These are phyloP conservation scores for Ettlia oleoabundans DNA, from an alignment of 139 green algal species.

Conservation along the genomic window DNA sequence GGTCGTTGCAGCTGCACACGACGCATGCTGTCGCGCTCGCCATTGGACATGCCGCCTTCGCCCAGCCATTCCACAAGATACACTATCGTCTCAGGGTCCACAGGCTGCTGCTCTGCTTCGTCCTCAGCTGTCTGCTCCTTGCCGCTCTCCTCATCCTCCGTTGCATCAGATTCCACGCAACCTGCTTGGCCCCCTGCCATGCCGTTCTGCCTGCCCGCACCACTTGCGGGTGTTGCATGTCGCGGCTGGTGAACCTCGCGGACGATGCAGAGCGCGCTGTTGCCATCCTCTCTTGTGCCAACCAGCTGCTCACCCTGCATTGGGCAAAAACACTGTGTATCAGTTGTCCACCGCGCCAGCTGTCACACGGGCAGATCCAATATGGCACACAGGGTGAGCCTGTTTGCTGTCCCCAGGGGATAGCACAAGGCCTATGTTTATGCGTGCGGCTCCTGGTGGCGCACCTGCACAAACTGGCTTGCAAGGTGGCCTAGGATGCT, in stretches of 20 bases:
- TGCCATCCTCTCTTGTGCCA: not conserved
- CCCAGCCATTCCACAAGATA: conserved; percentile 50
- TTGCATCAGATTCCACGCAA: not conserved
- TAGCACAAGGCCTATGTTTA: too few relatives aligned
- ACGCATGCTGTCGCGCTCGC: conserved; percentile 1
- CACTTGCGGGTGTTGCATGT: not conserved
- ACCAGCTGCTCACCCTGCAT: conserved; percentile 43
- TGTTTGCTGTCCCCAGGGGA: too few relatives aligned
- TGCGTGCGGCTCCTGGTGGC: too few relatives aligned
- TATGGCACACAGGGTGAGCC: not conserved
- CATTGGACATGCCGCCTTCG: not conserved
- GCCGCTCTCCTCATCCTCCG: not conserved
- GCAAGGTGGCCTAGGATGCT: conserved; percentile 31
- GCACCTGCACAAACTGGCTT: conserved; percentile 38
- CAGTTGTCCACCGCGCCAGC: not conserved
- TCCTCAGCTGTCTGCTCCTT: not conserved
- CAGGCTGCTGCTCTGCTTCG: not conserved
- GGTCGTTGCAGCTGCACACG: not conserved
- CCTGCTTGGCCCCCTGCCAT: not conserved
- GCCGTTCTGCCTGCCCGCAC: not conserved
- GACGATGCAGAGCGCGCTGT: conserved; percentile 21
- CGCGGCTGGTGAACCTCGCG: conserved; percentile 13
- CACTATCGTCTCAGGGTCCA: not conserved
- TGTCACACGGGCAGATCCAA: not conserved
- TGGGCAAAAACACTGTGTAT: too few relatives aligned